A percentile compares a stretch with the other conserved stretches of the same genome.
phyloP scores from a whole-genome alignment of 2,329 filamentous ascomycete species.

The Cladorrhinum sp. region DNA sequence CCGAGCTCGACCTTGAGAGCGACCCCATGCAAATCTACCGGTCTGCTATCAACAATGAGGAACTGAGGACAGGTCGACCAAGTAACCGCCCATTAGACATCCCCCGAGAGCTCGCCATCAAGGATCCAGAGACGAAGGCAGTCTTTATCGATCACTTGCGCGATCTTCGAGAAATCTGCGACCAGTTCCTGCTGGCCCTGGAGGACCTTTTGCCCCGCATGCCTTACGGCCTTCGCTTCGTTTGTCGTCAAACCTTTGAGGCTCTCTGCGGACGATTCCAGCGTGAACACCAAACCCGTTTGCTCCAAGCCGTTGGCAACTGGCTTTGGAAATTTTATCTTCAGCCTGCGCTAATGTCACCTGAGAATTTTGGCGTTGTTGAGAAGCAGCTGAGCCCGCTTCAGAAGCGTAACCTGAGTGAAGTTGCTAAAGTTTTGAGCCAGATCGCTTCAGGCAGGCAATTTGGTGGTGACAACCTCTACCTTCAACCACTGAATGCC shows the following conservation, averaged over 20 bases:
- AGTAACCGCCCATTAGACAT: slow-evolving; percentile 81
- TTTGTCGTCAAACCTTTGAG: slow-evolving; percentile 83
- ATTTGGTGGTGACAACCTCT: slow-evolving; percentile 93
- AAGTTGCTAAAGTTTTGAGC: slow-evolving; percentile 86
- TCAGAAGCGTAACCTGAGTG: slow-evolving; percentile 86
- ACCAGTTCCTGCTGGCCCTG: slow-evolving; percentile 79
- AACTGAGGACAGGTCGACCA: slow-evolving; percentile 82
- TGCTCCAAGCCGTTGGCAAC: slow-evolving; percentile 80
- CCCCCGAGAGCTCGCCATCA: slow-evolving; percentile 88
- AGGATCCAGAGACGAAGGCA: slow-evolving; percentile 86
- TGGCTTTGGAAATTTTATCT: slow-evolving; percentile 97
- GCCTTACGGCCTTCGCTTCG: slow-evolving; percentile 87
- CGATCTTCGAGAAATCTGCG: slow-evolving; percentile 89
- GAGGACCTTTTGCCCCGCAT: slow-evolving; percentile 84
- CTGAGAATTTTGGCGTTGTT: slow-evolving; percentile 89
- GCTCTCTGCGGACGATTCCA: slow-evolving; percentile 74
- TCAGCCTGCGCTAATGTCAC: slow-evolving; percentile 81
- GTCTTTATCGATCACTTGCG: slow-evolving; percentile 93
- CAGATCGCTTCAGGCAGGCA: slow-evolving; percentile 85
- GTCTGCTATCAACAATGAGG: slow-evolving; percentile 94
- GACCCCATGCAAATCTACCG: slow-evolving; percentile 97
- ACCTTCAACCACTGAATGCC: slow-evolving; percentile 89
- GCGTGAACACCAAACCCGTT: slow-evolving; percentile 69
- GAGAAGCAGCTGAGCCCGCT: slow-evolving; percentile 85
- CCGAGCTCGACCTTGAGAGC: slow-evolving; percentile 87